These are phyloP conservation scores for Alternaria sp. DNA, from an alignment of 2,329 filamentous ascomycete genomes.

Conservation along the genomic window DNA sequence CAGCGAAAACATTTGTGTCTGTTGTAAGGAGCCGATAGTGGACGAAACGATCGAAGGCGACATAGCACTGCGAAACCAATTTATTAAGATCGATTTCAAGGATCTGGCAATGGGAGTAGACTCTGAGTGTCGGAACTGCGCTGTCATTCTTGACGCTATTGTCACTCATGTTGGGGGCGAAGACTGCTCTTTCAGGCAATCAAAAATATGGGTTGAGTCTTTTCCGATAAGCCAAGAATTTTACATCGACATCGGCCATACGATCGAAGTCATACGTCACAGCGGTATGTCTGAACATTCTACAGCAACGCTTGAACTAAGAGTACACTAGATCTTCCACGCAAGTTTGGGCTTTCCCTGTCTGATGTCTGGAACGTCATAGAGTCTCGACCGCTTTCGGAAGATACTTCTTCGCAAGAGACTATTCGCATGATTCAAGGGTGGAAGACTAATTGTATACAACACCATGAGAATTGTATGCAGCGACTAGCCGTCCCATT, in stretches of 20 bases:
- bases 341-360: rapidly evolving
- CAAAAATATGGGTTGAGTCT: rapidly evolving
- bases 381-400: rapidly evolving
- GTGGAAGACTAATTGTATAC: neutral
- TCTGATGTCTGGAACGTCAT: neutral
- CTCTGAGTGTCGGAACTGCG: neutral
- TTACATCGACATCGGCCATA: too few species aligned
- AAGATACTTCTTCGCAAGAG: neutral
- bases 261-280: neutral
- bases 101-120: neutral
- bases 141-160: neutral
- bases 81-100: neutral
- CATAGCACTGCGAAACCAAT: neutral
- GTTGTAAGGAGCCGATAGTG: neutral
- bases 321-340: rapidly evolving
- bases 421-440: neutral
- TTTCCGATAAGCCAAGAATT: too few species aligned
- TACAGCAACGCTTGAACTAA: neutral
- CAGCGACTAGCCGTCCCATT: rapidly evolving
- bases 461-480: neutral
- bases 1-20: neutral
- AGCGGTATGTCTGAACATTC: neutral
- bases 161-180: rapidly evolving
- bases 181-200: too few species aligned
- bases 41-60: neutral